Conservation (phyloP, 306 rosid genomes). For the Medicago lupulina region DNA sequence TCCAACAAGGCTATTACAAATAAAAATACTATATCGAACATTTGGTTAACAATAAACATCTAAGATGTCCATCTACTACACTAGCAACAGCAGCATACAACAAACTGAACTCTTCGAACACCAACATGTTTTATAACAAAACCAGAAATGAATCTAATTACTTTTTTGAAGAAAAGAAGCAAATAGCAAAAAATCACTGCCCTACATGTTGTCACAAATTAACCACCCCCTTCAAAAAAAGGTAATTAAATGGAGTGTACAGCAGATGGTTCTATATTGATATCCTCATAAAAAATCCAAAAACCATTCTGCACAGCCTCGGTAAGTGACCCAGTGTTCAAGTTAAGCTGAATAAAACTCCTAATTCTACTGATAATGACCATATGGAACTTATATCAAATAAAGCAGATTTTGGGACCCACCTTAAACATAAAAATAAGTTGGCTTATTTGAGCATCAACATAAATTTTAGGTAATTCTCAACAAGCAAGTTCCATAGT, state of each 20-base stretch:
- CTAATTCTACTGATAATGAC: neutral
- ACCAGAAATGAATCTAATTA: neutral
- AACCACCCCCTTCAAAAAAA: constrained; percentile 65
- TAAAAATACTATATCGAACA: neutral
- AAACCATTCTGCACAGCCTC: constrained; percentile 84
- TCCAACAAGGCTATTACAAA: neutral
- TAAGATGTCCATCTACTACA: neutral
- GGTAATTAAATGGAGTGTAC: constrained; percentile 73
- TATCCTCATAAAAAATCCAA: constrained; percentile 91
- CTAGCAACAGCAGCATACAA: neutral
- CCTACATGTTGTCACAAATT: constrained; percentile 67
- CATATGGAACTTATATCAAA: no score
- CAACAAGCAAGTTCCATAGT: neutral
- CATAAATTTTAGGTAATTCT: neutral
- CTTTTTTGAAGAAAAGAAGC: constrained; percentile 3
- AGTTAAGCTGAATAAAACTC: neutral
- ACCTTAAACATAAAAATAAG: neutral
- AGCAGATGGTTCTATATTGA: constrained; percentile 82
- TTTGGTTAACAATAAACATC: neutral
- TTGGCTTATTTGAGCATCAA: neutral
- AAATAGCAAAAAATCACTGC: constrained; percentile 55
- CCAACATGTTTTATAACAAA: neutral
- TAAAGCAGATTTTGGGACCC: neutral
- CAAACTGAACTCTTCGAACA: neutral
- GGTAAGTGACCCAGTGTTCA: constrained; percentile 63